Conservation (phyloP, 192 early-diverging fungal species). For the Phycomyces nitens region DNA sequence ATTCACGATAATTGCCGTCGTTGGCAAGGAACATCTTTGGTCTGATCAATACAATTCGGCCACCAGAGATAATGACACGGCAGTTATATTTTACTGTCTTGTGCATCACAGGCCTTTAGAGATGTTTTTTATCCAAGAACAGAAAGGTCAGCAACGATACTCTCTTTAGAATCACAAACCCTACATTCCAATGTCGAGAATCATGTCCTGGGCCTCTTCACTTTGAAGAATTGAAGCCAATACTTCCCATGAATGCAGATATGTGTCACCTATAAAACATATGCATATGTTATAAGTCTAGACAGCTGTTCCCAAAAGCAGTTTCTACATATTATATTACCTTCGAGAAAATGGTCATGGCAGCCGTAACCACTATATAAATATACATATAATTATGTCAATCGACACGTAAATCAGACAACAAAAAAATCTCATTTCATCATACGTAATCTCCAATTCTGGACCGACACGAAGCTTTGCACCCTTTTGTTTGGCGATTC, state of each 20-base stretch:
- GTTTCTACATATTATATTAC: constrained; percentile 28
- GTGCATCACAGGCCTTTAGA: constrained; percentile 80
- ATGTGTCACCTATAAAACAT: constrained; percentile 72
- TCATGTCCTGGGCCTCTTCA: constrained; percentile 67
- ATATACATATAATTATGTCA: background rate
- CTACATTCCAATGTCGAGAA: constrained; percentile 94
- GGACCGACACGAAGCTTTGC: constrained; percentile 88
- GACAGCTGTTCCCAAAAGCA: too few relatives aligned
- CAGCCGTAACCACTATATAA: constrained; percentile 87
- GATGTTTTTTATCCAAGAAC: background rate
- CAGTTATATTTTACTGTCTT: constrained; percentile 95
- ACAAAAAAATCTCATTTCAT: background rate
- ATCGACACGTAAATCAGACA: background rate
- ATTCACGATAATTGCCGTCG: constrained; percentile 97
- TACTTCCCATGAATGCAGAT: constrained; percentile 92
- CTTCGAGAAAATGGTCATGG: constrained; percentile 96
- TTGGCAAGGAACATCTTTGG: constrained; percentile 97
- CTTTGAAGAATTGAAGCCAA: constrained; percentile 69
- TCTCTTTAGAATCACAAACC: constrained; percentile 10
- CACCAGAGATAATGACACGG: constrained; percentile 81
- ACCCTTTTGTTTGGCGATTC: constrained; percentile 72
- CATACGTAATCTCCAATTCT: constrained; percentile 91
- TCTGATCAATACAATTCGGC: constrained; percentile 86
- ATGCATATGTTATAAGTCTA: too few relatives aligned
- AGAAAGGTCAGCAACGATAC: background rate